Percentiles rank a stretch among this genome's conserved stretches.
Conservation (phyloP, 2,329 filamentous ascomycete species). For the Penicillium janthinellum region DNA sequence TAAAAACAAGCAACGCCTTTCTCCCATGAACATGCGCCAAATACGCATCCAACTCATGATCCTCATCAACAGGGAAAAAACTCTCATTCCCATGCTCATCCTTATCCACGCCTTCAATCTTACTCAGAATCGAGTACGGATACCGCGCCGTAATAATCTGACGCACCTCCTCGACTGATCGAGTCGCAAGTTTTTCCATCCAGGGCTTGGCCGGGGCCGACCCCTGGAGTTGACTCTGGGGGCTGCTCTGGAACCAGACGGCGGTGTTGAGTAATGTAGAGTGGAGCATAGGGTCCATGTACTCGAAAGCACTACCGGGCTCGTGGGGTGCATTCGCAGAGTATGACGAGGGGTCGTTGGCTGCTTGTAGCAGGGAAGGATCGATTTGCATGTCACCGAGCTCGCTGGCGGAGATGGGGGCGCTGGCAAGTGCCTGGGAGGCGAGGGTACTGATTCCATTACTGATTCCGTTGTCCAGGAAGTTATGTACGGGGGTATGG, state of each 20-base stretch:
- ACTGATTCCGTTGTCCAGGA: conserved; percentile 32
- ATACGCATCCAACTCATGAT: conserved; percentile 73
- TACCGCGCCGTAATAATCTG: conserved; percentile 63
- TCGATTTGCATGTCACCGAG: conserved; percentile 63
- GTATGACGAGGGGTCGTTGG: conserved; percentile 50
- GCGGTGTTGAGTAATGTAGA: conserved; percentile 49
- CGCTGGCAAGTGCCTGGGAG: conserved; percentile 47
- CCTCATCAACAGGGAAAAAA: conserved; percentile 65
- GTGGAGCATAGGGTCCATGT: conserved; percentile 42
- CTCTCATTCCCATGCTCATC: conserved; percentile 63
- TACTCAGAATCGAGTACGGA: conserved; percentile 59
- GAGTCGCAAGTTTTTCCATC: conserved; percentile 63
- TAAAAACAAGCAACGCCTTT: conserved; percentile 58
- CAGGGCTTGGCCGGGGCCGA: conserved; percentile 53
- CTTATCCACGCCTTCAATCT: conserved; percentile 68
- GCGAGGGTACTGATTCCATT: conserved; percentile 48
- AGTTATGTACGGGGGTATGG: conserved; percentile 26
- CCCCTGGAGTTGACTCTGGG: conserved; percentile 58
- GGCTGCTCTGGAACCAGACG: conserved; percentile 70
- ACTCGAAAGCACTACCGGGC: conserved; percentile 34
- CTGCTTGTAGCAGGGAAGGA: conserved; percentile 62
- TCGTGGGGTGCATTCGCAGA: conserved; percentile 39
- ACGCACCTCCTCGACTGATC: conserved; percentile 64
- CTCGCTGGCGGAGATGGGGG: conserved; percentile 41
- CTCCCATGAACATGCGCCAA: conserved; percentile 62